Evolutionary conservation across 2,329 filamentous ascomycete genomes (phyloP), one percentile per base, ranked within the genome.

Genomic region (Colletotrichum scovillei): DNA sequence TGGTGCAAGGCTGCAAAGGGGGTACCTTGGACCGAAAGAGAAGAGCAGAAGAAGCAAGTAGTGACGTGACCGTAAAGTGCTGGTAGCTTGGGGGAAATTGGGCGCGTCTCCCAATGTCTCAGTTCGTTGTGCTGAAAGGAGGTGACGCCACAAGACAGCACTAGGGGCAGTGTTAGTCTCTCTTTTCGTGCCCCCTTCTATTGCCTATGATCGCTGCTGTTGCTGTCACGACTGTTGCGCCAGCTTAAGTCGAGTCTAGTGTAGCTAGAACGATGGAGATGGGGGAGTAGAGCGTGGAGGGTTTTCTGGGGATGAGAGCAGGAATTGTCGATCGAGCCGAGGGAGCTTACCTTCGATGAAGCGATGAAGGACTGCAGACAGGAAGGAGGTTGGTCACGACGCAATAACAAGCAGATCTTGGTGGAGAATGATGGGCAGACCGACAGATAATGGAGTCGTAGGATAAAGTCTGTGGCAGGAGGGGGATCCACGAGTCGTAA

Each of bases 91-190:
- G 46, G 60, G 57, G 62, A 70, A 57, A 65, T 62, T 70, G 67
- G 67, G 60, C 71, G 60, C 60, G 71, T 73, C 67, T 71, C 60
- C 67, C 67, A 73, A 65, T 73, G 71, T 71, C 67, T 73, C 71
- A 60, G 71, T 56, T 65, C 60, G 60, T 52, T 35, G 67, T 42
- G 67, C 55, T 71, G 67, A 66, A 73, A 73, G 67, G 56, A 52
- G 56, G 71, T 66, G 71, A 73, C 71, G 71, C 71, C 71, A 73
- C 71, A 46, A 38, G 60, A 49, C 12, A 28, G 35, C 60, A 52
- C 67, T 73, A 73, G 71, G 55, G 53, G 59, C 3, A 57, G 60
- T 19, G 62, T 70, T 69, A 60, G 66, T n/a, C 59, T 42, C 19
- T 69, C 59, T 62, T 62, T 73, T 60, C 52, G 26, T 16, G 28